Percentiles rank a stretch among this genome's conserved stretches.
Conservation (phyloP, 768 basidiomycete genomes). For the Russula compacta region DNA sequence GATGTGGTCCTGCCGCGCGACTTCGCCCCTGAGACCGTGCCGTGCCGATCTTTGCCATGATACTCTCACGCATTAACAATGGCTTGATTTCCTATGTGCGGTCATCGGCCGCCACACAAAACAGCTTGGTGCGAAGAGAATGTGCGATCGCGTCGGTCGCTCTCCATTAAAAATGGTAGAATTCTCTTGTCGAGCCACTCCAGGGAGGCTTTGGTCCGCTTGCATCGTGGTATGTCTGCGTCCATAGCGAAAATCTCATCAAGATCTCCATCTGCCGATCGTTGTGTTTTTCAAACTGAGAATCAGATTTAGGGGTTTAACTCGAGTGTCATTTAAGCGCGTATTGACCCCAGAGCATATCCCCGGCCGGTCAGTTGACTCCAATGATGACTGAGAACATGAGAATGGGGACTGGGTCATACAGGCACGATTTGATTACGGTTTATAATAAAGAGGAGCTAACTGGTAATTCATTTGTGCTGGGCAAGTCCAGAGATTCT, state of each 20-base stretch:
- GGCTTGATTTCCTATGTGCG: neutral
- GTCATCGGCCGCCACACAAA: neutral
- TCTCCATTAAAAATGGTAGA: neutral
- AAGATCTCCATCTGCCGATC: constrained; percentile 11
- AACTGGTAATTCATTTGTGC: neutral
- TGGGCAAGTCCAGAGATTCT: neutral
- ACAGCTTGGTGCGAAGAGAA: neutral
- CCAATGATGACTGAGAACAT: neutral
- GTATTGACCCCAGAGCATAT: neutral
- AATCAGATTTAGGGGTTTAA: constrained; percentile 6
- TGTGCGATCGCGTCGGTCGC: neutral
- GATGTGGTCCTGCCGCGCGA: neutral
- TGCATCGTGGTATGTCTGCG: neutral
- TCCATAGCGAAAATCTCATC: neutral
- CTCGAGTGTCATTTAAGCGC: neutral
- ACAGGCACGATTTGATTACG: neutral
- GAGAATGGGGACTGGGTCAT: neutral
- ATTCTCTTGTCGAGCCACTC: neutral
- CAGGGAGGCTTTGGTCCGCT: neutral
- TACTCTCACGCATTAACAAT: neutral
- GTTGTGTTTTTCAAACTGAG: neutral
- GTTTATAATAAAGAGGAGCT: neutral
- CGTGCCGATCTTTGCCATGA: neutral
- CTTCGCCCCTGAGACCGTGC: constrained; percentile 8
- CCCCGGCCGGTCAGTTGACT: constrained; percentile 2